Percentiles rank a stretch among this genome's conserved stretches.
These are phyloP conservation scores for Fusarium haematococcum DNA, from an alignment of 2,329 filamentous ascomycete genomes.

Conservation along the genomic window DNA sequence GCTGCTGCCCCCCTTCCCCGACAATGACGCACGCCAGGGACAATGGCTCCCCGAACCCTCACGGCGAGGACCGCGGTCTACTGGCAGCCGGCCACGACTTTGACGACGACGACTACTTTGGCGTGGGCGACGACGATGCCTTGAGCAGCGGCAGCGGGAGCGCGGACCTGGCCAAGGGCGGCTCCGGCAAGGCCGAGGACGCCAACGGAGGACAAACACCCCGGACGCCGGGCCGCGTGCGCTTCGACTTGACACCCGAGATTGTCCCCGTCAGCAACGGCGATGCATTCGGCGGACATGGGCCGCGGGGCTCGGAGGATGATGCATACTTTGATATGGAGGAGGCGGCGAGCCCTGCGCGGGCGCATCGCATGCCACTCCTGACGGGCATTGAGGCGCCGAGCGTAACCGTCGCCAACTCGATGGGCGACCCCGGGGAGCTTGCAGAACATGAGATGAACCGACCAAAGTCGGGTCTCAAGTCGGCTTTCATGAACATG, in stretches of 20 bases:
- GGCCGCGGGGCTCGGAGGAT: slow-evolving; percentile 42
- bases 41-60: slow-evolving; percentile 45
- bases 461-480: slow-evolving; percentile 86
- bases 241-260: slow-evolving; percentile 72
- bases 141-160: slow-evolving; percentile 19
- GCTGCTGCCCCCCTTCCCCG: slow-evolving; percentile 33
- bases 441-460: slow-evolving; percentile 66
- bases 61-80: slow-evolving; percentile 50
- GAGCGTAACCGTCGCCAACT: slow-evolving; percentile 75
- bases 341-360: slow-evolving; percentile 61
- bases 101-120: slow-evolving; percentile 44
- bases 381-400: slow-evolving; percentile 88
- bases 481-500: slow-evolving; percentile 99
- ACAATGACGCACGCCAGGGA: slow-evolving; percentile 50
- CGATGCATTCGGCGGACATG: slow-evolving; percentile 24
- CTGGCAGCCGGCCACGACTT: slow-evolving; percentile 36
- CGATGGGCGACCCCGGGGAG: slow-evolving; percentile 51
- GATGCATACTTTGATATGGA: slow-evolving; percentile 61
- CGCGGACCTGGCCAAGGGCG: slow-evolving; percentile 27
- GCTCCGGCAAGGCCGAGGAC: slow-evolving; percentile 34
- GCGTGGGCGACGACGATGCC: slow-evolving; percentile 34
- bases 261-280: slow-evolving; percentile 50
- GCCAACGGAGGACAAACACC: slow-evolving; percentile 32
- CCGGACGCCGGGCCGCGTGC: slow-evolving; percentile 75
- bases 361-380: slow-evolving; percentile 72